Evolutionary conservation across 495 filamentous ascomycete species (phyloP).

Genomic region (Aspergillus diversus): DNA sequence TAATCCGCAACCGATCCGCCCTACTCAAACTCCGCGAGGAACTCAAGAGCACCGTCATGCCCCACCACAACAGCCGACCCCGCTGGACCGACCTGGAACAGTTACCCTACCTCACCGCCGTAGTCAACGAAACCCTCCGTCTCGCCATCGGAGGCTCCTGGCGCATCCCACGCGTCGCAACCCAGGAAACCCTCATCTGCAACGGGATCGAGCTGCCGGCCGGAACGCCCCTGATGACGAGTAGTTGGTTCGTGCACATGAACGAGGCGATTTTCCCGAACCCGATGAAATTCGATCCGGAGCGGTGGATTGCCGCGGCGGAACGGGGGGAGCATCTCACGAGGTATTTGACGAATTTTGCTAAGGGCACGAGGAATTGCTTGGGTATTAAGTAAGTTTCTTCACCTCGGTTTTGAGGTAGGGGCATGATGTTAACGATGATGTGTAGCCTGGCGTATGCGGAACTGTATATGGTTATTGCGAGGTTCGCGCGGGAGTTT

Average conservation of each 20-base stretch:
- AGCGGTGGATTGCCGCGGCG: slow-evolving; percentile 44
- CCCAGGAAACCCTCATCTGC: slow-evolving; percentile 38
- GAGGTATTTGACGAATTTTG: slow-evolving; percentile 38
- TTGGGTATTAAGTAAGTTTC: slow-evolving; percentile 39
- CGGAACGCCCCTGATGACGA: slow-evolving; percentile 45
- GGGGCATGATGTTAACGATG: not conserved
- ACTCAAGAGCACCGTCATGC: not conserved
- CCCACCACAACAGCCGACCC: not conserved
- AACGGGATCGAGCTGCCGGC: slow-evolving; percentile 30
- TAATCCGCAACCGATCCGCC: not conserved
- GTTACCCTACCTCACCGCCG: slow-evolving; percentile 9
- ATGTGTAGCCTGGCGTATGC: not conserved
- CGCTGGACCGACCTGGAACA: not conserved
- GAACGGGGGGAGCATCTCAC: slow-evolving; percentile 21
- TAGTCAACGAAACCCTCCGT: slow-evolving; percentile 46
- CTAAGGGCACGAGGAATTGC: slow-evolving; percentile 40
- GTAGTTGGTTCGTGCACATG: slow-evolving; percentile 42
- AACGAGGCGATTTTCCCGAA: slow-evolving; percentile 44
- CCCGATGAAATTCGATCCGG: slow-evolving; percentile 43
- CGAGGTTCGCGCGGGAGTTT: not conserved
- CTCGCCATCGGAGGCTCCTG: slow-evolving; percentile 35
- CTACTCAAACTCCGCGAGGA: not conserved
- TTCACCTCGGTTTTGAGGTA: not conserved
- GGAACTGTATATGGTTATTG: slow-evolving; percentile 1
- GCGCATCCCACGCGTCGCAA: slow-evolving; percentile 40